Conservation (phyloP, 306 rosid genomes). For the Styphnolobium japonicum region DNA sequence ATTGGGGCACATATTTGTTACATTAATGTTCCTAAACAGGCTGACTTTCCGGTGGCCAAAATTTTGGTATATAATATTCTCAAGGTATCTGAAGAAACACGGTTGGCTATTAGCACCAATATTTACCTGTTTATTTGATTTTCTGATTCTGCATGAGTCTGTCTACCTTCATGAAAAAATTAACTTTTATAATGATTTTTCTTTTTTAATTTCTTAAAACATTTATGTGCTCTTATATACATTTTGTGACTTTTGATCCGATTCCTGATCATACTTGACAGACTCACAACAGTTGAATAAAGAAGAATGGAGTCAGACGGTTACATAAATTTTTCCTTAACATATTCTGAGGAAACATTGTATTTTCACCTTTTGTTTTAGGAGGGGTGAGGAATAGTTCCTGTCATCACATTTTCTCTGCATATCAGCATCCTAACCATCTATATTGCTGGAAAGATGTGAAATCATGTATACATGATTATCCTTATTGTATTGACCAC, state of each 20-base stretch:
- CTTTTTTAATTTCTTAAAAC: neutral
- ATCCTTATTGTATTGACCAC: neutral
- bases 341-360: neutral
- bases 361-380: neutral
- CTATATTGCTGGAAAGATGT: neutral
- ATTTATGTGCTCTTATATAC: neutral
- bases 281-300: neutral
- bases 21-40: slow-evolving; percentile 22
- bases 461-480: neutral
- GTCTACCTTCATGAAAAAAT: neutral
- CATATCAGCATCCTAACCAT: neutral
- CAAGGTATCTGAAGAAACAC: slow-evolving; percentile 15
- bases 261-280: too few species aligned
- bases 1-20: slow-evolving; percentile 32
- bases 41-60: slow-evolving; percentile 34
- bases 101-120: neutral
- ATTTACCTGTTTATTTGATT: neutral
- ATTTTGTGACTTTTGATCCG: neutral
- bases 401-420: neutral
- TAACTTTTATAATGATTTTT: neutral
- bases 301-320: neutral
- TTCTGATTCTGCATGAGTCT: slow-evolving; percentile 16
- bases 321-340: neutral
- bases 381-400: neutral
- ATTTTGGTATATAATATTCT: slow-evolving; percentile 27